These are phyloP conservation scores for Leptomonas seymouri DNA, from an alignment of 208 protist genomes.

Conservation along the genomic window DNA sequence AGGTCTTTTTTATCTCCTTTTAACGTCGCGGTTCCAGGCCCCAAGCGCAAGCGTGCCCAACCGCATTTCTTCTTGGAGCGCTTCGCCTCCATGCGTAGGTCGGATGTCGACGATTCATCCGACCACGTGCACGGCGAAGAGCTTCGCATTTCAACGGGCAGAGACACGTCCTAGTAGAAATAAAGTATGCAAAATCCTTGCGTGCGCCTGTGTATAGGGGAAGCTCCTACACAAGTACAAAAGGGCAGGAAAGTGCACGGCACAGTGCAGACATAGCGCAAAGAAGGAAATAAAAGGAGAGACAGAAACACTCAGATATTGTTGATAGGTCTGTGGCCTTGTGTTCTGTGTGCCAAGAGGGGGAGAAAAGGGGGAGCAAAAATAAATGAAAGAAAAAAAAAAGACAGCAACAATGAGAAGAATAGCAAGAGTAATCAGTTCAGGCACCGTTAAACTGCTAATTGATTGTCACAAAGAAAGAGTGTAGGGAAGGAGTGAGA, in stretches of 20 bases:
- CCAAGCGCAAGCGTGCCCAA: neutral
- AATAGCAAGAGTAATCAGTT: neutral
- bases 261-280: neutral
- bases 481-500: too few species aligned
- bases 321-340: neutral
- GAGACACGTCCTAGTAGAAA: neutral
- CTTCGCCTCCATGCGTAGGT: neutral
- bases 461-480: too few species aligned
- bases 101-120: neutral
- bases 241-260: neutral
- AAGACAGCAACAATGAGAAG: conserved; percentile 1
- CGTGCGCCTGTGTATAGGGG: neutral
- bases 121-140: neutral
- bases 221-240: neutral
- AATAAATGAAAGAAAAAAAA: conserved; percentile 8
- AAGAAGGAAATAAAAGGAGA: neutral
- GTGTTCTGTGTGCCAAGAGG: neutral
- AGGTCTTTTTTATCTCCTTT: conserved; percentile 7
- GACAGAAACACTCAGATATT: neutral
- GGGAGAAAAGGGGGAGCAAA: conserved; percentile 1
- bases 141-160: neutral
- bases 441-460: too few species aligned
- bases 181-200: neutral
- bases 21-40: conserved; percentile 7
- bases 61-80: neutral